A percentile compares a stretch with the other conserved stretches of the same genome.
Conservation (phyloP, 2,329 filamentous ascomycete species). For the Pestalotiopsis sp. region DNA sequence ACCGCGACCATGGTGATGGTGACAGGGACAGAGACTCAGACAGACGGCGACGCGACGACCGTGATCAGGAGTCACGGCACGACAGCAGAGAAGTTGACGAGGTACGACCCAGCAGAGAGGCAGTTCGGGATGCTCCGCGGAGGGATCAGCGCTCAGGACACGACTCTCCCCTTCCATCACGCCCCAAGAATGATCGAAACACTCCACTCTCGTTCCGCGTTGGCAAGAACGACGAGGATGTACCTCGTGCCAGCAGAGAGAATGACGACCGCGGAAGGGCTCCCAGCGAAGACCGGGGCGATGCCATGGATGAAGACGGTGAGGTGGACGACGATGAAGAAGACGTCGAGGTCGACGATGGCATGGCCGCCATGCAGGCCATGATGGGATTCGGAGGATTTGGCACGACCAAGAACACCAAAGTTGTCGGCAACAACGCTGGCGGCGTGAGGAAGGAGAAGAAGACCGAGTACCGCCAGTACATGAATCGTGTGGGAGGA, state of each 20-base stretch:
- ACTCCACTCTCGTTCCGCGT: conserved; percentile 39
- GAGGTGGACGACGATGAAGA: conserved; percentile 49
- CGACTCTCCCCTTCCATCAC: conserved; percentile 32
- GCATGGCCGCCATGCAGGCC: conserved; percentile 74
- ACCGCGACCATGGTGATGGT: conserved; percentile 28
- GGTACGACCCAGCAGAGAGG: conserved; percentile 21
- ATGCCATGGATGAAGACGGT: conserved; percentile 32
- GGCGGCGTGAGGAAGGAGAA: conserved; percentile 88
- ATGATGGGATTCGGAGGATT: conserved; percentile 93
- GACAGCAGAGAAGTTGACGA: conserved; percentile 20
- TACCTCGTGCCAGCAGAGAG: conserved; percentile 23
- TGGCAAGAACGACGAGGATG: conserved; percentile 34
- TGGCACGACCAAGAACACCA: conserved; percentile 83
- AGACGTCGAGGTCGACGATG: conserved; percentile 61
- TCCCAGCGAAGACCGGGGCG: conserved; percentile 18
- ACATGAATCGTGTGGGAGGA: conserved; percentile 85
- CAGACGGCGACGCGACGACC: conserved; percentile 13
- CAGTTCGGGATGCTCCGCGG: conserved; percentile 18
- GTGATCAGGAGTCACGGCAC: conserved; percentile 26
- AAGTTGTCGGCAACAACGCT: conserved; percentile 84
- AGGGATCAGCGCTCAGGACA: conserved; percentile 13
- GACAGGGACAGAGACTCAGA: conserved; percentile 10
- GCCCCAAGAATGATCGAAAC: conserved; percentile 25
- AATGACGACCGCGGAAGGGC: conserved; percentile 19
- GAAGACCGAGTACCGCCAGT: conserved; percentile 93